Percentiles rank a stretch among this genome's conserved stretches.
These are phyloP conservation scores for Pilatotrama ljubarskyi DNA, from an alignment of 768 basidiomycete genomes.

Conservation along the genomic window DNA sequence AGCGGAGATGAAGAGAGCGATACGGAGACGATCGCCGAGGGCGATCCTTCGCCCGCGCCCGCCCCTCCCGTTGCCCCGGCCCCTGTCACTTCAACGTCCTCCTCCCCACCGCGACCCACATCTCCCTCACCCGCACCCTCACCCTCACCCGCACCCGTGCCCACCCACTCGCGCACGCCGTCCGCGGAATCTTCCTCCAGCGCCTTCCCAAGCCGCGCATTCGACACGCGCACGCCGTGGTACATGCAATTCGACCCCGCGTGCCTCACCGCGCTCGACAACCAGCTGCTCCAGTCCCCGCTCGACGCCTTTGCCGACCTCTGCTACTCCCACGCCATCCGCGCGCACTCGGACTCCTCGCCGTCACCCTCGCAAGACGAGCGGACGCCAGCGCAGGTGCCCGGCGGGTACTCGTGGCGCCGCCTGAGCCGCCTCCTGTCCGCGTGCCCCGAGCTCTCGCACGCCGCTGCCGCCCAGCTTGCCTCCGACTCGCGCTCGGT, in stretches of 20 bases:
- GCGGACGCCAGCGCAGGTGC: too few relatives aligned
- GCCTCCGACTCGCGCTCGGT: neutral
- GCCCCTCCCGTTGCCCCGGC: too few relatives aligned
- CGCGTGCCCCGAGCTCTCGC: slow-evolving; percentile 4
- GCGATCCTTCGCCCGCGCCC: neutral
- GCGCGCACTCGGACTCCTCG: neutral
- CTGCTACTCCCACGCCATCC: slow-evolving; percentile 42
- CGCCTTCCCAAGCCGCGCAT: neutral
- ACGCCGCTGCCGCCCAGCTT: neutral
- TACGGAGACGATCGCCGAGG: slow-evolving; percentile 8
- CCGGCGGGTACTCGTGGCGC: slow-evolving; percentile 14
- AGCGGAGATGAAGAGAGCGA: neutral
- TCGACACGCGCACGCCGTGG: slow-evolving; percentile 19
- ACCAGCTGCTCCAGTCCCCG: slow-evolving; percentile 42
- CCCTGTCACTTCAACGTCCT: neutral
- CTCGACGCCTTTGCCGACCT: slow-evolving; percentile 44
- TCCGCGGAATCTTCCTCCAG: neutral
- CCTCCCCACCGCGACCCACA: neutral
- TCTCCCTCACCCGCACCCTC: neutral
- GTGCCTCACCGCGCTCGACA: slow-evolving; percentile 44
- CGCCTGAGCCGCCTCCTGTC: slow-evolving; percentile 18
- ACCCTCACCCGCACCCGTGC: neutral
- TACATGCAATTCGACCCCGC: slow-evolving; percentile 41
- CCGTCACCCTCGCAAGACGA: too few relatives aligned
- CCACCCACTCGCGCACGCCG: neutral